Percentiles rank a stretch among this genome's conserved stretches.
These are phyloP conservation scores for Afroboletus lepidellus DNA, from an alignment of 1,284 basidiomycete species.

Conservation along the genomic window DNA sequence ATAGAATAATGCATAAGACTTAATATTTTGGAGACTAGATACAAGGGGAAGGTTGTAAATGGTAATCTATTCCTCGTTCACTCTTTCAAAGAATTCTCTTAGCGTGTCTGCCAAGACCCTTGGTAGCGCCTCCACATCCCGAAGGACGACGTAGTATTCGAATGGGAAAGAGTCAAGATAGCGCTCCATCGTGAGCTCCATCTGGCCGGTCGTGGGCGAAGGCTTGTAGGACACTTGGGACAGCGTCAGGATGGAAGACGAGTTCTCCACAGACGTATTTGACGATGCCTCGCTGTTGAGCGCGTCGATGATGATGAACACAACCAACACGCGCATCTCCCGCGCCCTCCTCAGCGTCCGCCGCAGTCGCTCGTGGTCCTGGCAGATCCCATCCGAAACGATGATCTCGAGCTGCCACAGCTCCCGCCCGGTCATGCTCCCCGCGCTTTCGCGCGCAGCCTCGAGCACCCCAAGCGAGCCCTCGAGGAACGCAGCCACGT, in stretches of 20 bases:
- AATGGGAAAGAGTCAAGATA: slow-evolving; percentile 98
- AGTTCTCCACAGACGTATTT: slow-evolving; percentile 24
- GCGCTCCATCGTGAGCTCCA: slow-evolving; percentile 87
- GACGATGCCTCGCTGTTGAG: slow-evolving; percentile 48
- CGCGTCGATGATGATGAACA: slow-evolving; percentile 96
- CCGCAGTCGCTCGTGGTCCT: slow-evolving; percentile 87
- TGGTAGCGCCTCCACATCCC: slow-evolving; percentile 90
- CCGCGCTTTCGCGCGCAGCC: slow-evolving; percentile 61
- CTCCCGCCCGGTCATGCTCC: slow-evolving; percentile 60
- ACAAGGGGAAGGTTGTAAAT: not conserved
- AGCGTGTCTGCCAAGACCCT: slow-evolving; percentile 90
- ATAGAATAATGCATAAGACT: not conserved
- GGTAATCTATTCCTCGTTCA: slow-evolving; percentile 52
- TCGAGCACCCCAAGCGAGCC: slow-evolving; percentile 79
- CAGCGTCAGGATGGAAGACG: slow-evolving; percentile 90
- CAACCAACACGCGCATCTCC: slow-evolving; percentile 92
- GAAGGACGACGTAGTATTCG: slow-evolving; percentile 93
- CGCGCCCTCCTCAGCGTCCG: slow-evolving; percentile 83
- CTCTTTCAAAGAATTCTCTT: slow-evolving; percentile 86
- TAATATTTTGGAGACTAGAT: slow-evolving; percentile 4
- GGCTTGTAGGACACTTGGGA: slow-evolving; percentile 84
- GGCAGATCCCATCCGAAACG: slow-evolving; percentile 97
- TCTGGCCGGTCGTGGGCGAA: slow-evolving; percentile 66
- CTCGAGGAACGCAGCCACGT: slow-evolving; percentile 86
- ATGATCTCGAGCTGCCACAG: slow-evolving; percentile 99